Evolutionary conservation across 139 green algal species (phyloP).

Genomic region (Closterium sp.): DNA sequence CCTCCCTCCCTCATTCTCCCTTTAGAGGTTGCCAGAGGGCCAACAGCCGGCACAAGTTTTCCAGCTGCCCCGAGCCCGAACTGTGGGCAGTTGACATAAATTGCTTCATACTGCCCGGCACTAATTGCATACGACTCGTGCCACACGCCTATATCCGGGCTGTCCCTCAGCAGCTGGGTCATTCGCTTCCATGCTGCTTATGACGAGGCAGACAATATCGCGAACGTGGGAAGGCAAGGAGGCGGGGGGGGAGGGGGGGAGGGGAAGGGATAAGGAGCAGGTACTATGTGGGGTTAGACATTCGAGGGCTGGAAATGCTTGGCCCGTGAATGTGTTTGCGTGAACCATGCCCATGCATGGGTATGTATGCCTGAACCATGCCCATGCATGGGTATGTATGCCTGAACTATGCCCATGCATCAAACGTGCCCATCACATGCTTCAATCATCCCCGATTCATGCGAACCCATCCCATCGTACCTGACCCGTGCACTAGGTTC

Average conservation of each 20-base stretch:
- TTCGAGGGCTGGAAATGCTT: too few species aligned
- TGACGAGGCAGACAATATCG: not conserved
- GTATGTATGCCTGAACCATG: too few species aligned
- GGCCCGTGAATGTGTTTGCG: too few species aligned
- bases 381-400: too few species aligned
- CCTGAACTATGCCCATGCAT: too few species aligned
- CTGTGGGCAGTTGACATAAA: not conserved
- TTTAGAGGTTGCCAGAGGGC: not conserved
- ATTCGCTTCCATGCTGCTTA: not conserved
- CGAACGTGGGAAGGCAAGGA: not conserved
- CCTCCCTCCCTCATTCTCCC: not conserved
- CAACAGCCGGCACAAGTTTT: not conserved
- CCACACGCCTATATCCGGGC: not conserved
- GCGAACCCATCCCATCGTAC: not conserved
- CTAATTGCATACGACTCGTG: not conserved
- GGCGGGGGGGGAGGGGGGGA: too few species aligned
- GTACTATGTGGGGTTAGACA: too few species aligned
- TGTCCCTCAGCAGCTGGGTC: not conserved
- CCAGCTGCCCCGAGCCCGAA: not conserved
- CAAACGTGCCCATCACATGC: too few species aligned
- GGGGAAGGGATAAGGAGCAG: too few species aligned
- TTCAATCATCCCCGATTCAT: too few species aligned
- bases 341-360: too few species aligned
- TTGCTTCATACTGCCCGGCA: not conserved
- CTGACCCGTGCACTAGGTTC: slow-evolving; percentile 11